Percentiles rank a stretch among this genome's conserved stretches.
These are phyloP conservation scores for Russula lepida DNA, from an alignment of 768 basidiomycete species.

Conservation along the genomic window DNA sequence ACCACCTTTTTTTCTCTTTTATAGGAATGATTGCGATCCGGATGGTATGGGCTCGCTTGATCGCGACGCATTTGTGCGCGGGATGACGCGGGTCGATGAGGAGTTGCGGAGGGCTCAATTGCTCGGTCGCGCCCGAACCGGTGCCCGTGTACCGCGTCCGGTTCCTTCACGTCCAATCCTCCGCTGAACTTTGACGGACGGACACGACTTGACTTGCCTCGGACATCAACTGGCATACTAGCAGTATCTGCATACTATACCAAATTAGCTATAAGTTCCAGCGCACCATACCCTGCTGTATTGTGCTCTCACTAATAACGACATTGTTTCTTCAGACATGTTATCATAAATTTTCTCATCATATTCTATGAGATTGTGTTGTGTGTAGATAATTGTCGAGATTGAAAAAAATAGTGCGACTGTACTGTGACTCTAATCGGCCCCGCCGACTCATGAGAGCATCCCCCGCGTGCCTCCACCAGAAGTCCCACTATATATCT, in stretches of 20 bases:
- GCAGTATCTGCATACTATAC: background rate
- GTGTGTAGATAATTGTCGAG: too few relatives aligned
- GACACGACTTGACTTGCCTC: background rate
- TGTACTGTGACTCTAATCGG: background rate
- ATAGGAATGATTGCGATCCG: slow-evolving; percentile 61
- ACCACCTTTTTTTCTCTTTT: background rate
- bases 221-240: background rate
- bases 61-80: slow-evolving; percentile 53
- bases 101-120: slow-evolving; percentile 51
- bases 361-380: too few relatives aligned
- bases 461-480: slow-evolving; percentile 11
- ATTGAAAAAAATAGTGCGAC: too few relatives aligned
- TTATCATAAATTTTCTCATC: background rate
- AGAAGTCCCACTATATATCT: slow-evolving; percentile 66
- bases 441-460: background rate
- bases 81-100: slow-evolving; percentile 77
- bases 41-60: slow-evolving; percentile 43
- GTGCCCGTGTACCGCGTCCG: background rate
- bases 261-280: background rate
- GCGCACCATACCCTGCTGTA: background rate
- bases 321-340: background rate
- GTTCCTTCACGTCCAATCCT: slow-evolving; percentile 13
- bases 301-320: background rate
- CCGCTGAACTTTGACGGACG: background rate
- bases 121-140: slow-evolving; percentile 4